Conservation (phyloP, 257 asterid species). For the Solanum neorickii region DNA sequence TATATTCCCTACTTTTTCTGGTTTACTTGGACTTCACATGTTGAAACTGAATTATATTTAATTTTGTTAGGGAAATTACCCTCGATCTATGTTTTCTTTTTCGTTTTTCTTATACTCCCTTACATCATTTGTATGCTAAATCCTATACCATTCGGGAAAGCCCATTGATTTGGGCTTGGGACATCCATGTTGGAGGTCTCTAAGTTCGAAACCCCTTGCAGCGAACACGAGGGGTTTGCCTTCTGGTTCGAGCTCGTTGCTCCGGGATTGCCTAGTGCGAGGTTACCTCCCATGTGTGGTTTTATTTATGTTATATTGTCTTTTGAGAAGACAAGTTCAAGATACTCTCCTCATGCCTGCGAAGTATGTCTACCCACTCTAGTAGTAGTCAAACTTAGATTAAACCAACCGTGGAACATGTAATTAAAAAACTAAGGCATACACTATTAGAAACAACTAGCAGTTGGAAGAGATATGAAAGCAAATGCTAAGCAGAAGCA, state of each 20-base stretch:
- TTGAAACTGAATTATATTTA: neutral
- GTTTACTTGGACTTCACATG: neutral
- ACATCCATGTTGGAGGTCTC: neutral
- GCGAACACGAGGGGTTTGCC: neutral
- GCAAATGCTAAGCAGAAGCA: neutral
- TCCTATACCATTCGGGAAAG: neutral
- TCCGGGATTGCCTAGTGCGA: neutral
- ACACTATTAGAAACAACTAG: neutral
- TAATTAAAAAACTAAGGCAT: neutral
- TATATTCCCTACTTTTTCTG: neutral
- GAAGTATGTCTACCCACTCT: neutral
- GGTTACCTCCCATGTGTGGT: neutral
- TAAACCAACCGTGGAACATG: neutral
- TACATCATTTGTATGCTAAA: neutral
- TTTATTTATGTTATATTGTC: neutral
- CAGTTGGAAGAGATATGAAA: neutral
- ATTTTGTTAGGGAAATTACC: neutral
- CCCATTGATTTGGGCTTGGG: neutral
- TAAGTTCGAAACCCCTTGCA: neutral
- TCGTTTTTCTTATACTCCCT: neutral
- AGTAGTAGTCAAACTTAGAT: neutral
- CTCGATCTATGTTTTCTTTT: neutral
- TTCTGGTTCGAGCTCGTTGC: neutral
- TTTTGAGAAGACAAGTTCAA: neutral
- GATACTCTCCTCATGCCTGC: neutral